These are phyloP conservation scores for Globisporangium rhizosaccharum DNA, from an alignment of 352 stramenopile genomes.

Conservation along the genomic window DNA sequence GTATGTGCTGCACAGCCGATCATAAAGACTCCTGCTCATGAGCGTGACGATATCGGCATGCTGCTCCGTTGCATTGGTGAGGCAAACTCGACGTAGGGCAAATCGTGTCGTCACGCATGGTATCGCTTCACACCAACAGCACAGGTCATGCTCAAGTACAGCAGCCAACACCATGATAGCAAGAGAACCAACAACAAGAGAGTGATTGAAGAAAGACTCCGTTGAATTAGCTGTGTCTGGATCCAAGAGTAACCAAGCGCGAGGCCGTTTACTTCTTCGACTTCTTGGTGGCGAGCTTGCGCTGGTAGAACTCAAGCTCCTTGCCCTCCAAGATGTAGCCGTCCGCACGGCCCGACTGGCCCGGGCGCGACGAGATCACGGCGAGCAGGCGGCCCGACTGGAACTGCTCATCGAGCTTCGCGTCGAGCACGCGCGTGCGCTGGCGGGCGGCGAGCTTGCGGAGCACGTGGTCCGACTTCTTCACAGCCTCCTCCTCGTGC, in stretches of 20 bases:
- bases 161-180: background rate
- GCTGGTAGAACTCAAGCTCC: conserved; percentile 99
- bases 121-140: no score
- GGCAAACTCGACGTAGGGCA: no score
- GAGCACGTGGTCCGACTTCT: conserved; percentile 92
- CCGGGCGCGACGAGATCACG: conserved; percentile 96
- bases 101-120: no score
- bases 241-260: conserved; percentile 7
- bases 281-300: conserved; percentile 98
- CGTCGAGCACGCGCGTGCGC: conserved; percentile 90
- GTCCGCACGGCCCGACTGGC: conserved; percentile 97
- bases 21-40: no score
- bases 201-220: conserved; percentile 12
- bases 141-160: no score
- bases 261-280: conserved; percentile 90
- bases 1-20: no score
- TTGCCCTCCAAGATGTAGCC: conserved; percentile 99
- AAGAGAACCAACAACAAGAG: background rate
- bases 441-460: conserved; percentile 94
- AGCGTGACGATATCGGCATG: no score
- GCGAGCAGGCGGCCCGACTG: conserved; percentile 94
- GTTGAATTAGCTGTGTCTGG: conserved; percentile 14
- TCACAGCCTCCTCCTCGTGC: conserved; percentile 79
- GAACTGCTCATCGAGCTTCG: conserved; percentile 97
- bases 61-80: no score